Evolutionary conservation across 805 yeast genomes (phyloP).

Genomic region (Sugiyamaella valdiviana): DNA sequence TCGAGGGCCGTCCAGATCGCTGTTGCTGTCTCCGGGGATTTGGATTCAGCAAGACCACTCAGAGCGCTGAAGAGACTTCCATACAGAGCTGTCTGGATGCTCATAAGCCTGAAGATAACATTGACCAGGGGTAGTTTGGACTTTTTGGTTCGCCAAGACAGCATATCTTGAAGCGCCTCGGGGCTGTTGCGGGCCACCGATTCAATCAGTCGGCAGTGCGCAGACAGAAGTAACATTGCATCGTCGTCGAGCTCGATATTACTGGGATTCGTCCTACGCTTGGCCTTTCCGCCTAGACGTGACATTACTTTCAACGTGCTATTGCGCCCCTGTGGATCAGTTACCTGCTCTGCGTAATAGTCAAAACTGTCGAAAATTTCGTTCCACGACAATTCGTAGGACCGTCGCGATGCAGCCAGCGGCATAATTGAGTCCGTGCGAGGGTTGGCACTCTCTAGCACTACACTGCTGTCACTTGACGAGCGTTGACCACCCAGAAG

Average conservation of each 20-base stretch:
- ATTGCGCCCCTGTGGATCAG: background rate
- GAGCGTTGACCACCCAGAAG: constrained; percentile 15
- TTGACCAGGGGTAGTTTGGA: constrained; percentile 26
- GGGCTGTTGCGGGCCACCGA: constrained; percentile 43
- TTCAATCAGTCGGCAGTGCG: constrained; percentile 61
- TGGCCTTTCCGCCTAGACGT: background rate
- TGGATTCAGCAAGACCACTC: constrained; percentile 48
- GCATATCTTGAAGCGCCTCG: constrained; percentile 29
- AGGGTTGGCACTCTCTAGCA: background rate
- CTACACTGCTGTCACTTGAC: background rate
- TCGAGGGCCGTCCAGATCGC: constrained; percentile 68
- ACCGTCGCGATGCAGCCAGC: constrained; percentile 10
- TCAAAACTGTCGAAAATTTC: constrained; percentile 48
- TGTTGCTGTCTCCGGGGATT: constrained; percentile 35
- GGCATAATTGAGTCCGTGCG: background rate
- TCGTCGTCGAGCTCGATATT: constrained; percentile 58
- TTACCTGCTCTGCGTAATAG: constrained; percentile 42
- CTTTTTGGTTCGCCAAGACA: constrained; percentile 2
- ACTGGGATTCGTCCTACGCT: background rate
- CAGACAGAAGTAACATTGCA: constrained; percentile 64
- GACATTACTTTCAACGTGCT: too few relatives aligned
- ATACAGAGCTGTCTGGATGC: constrained; percentile 41
- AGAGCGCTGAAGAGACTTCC: constrained; percentile 56
- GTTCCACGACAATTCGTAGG: constrained; percentile 46
- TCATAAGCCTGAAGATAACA: constrained; percentile 40